Evolutionary conservation across 441 rosid species (phyloP), one percentile per base, ranked within the genome.

Genomic region (Jatropha podagrica): DNA sequence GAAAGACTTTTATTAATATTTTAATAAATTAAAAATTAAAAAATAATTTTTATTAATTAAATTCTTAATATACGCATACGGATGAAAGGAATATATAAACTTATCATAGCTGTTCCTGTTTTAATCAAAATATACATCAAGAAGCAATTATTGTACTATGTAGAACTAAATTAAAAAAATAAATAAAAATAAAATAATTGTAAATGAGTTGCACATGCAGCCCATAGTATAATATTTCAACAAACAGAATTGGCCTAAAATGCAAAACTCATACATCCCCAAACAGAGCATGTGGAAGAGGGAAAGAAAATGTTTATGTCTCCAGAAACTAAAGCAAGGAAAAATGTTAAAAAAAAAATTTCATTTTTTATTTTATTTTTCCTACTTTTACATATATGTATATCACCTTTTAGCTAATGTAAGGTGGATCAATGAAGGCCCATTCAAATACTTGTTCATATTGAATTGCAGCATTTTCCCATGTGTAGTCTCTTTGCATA

Each of bases 391-490:
- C 32, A 32, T 32, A 32, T 32, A 32, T 32, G 2, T 27, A 5
- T 51, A 1, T 15, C 32, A 38, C 1, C n/a, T 4, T 23, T 65
- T 87, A 91, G 18, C 48, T 55, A 55, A 92, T 72, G 55, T 90
- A 95, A 27, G 99, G 97, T 17, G 86, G 88, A 80, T 92, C 99
- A 14, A 85, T 73, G 85, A 76, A 87, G 17, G 87, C 95, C 99
- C 99, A 95, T 62, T 88, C 85, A 12, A 95, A 93, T 37, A 91
- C 88, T 84, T 93, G 90, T 81, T 92, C 98, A 63, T 95, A 95
- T 75, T 92, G 94, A 71, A 70, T 68, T 0, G 99, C 98, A 48
- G 98, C 99, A 62, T 87, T 92, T 77, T 95, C 90, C 99, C 98
- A 92, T 3, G 98, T 85, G 76, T 64, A 88, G 84, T 92, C 90